Conservation (phyloP, 73 alveolate genomes). For the Paramecium primaurelia region DNA sequence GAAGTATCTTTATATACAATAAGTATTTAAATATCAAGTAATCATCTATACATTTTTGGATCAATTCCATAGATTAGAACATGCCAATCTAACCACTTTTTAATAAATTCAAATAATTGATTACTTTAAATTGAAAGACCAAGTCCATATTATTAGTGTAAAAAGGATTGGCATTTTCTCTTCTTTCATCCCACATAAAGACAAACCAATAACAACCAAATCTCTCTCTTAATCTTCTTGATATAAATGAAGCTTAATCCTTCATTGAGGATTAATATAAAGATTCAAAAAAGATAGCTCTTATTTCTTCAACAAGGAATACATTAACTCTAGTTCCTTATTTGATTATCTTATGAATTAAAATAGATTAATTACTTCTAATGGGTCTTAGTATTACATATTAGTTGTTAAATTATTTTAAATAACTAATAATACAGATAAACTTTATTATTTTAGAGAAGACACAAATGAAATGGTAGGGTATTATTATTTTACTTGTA, state of each 20-base stretch:
- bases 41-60: not conserved
- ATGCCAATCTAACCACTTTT: conserved; percentile 31
- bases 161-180: not conserved
- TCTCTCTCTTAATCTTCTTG: conserved; percentile 17
- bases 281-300: conserved; percentile 23
- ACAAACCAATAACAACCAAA: conserved; percentile 32
- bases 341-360: not conserved
- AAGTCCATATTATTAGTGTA: not conserved
- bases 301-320: not conserved
- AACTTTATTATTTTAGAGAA: not conserved
- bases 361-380: not conserved
- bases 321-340: conserved; percentile 35
- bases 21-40: not conserved
- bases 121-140: not conserved
- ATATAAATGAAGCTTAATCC: not conserved
- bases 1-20: not conserved
- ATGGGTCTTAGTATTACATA: not conserved
- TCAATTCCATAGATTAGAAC: conserved; percentile 17
- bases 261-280: not conserved
- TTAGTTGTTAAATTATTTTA: not conserved
- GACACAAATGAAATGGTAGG: not conserved
- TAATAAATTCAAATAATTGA: not conserved
- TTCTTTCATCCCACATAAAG: conserved; percentile 34
- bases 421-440: not conserved
- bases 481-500: not conserved